Evolutionary conservation across 176 grass and related monocot genomes (phyloP), one percentile per base, ranked within the genome.

Genomic region (Ananas comosus): DNA sequence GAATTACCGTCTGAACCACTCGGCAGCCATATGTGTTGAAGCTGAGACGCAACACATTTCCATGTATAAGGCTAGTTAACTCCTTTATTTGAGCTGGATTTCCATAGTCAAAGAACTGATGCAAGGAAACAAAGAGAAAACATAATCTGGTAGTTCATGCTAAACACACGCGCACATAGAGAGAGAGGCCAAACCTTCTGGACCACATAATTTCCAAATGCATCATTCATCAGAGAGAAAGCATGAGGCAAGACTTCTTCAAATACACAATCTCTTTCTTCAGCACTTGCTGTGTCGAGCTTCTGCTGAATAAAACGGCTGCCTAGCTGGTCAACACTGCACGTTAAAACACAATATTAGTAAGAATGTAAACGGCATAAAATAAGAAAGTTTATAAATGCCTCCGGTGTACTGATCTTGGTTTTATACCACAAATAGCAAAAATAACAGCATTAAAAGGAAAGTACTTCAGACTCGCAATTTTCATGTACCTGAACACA

Each of bases 1-100:
- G 28, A 56, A 14, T 2, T 82, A 82, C 88, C 79, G 75, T 91
- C 18, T 88, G 81, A 16, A 91, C 72, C 51, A 91, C 88, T 64
- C 65, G 13, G 54, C 64, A 74, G 0, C 88, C 82, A 18, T 77
- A 79, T 50, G 56, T 63, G 17, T 91, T 68, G 67, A 80, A 58
- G 49, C 81, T 70, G 24, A 85, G 64, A 1, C 12, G 10, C 13
- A 91, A 48, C 18, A 85, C 79, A 68, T 67, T 6, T 53, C 78
- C 75, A 66, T 18, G 48, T 14, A 91, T 78, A 50, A 48, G 4
- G n/a, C 54, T 27, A 6, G 83, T 73, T 70, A 84, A 51, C 51
- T 82, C 53, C 51, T 81, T 79, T 67, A 13, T 84, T 65, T 57
- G 83, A 28, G 17, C 61, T 14, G 23, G 1, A 53, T 78, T 74